Conservation (phyloP, 2,329 filamentous ascomycete genomes). For the Cercospora zeina region DNA sequence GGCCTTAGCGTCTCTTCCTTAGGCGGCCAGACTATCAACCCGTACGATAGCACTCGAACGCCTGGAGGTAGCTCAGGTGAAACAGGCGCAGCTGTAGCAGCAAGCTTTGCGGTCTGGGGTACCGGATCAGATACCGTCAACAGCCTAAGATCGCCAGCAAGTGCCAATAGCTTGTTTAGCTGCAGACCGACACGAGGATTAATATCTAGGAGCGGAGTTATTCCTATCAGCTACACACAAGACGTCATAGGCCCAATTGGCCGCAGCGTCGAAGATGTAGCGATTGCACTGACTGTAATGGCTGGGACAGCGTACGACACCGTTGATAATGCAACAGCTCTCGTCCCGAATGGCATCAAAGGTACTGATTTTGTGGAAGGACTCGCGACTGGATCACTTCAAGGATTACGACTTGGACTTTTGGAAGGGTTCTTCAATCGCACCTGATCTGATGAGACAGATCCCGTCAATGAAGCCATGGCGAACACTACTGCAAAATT, state of each 20-base stretch:
- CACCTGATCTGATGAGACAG: slow-evolving; percentile 54
- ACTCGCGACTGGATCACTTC: slow-evolving; percentile 42
- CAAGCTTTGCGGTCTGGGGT: slow-evolving; percentile 57
- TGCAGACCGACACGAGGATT: slow-evolving; percentile 52
- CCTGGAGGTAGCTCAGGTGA: slow-evolving; percentile 66
- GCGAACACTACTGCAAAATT: slow-evolving; percentile 51
- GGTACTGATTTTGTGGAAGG: slow-evolving; percentile 52
- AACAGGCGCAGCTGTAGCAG: slow-evolving; percentile 60
- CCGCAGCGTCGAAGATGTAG: slow-evolving; percentile 39
- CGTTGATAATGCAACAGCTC: slow-evolving; percentile 55
- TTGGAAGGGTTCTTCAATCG: slow-evolving; percentile 61
- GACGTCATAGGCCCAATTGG: slow-evolving; percentile 40
- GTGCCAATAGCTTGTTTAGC: slow-evolving; percentile 61
- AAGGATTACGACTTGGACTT: slow-evolving; percentile 52
- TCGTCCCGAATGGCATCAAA: slow-evolving; percentile 46
- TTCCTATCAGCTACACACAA: slow-evolving; percentile 40
- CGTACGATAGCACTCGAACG: slow-evolving; percentile 65
- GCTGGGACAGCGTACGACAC: slow-evolving; percentile 54
- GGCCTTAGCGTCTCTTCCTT: slow-evolving; percentile 63
- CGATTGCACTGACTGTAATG: slow-evolving; percentile 42
- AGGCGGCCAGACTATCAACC: slow-evolving; percentile 65
- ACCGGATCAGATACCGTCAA: slow-evolving; percentile 53
- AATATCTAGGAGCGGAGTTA: slow-evolving; percentile 35
- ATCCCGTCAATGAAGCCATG: slow-evolving; percentile 59
- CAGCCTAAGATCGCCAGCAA: slow-evolving; percentile 61